Conservation (phyloP, 306 rosid species). For the Prunus mira region DNA sequence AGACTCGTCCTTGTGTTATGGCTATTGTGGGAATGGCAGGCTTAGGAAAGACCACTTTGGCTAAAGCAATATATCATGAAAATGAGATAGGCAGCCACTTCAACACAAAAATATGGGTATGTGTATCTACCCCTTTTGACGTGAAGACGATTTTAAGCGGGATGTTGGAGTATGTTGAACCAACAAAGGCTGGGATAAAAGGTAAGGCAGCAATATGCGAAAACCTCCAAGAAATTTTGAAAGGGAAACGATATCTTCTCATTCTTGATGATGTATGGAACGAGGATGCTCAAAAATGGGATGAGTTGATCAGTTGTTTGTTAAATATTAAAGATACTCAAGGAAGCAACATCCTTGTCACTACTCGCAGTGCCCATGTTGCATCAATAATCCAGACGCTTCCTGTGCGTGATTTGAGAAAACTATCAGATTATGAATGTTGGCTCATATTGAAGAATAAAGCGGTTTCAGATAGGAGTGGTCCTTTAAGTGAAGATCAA, state of each 20-base stretch:
- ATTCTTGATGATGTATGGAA: constrained; percentile 26
- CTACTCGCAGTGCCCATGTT: not conserved
- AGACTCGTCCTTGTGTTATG: not conserved
- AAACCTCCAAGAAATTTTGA: not conserved
- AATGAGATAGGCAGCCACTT: not conserved
- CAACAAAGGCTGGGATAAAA: not conserved
- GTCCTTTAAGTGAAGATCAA: not conserved
- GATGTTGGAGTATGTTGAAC: not conserved
- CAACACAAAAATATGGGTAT: constrained; percentile 12
- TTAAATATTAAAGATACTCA: not conserved
- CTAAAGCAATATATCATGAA: constrained; percentile 1
- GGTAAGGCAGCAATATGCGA: not conserved
- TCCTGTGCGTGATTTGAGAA: not conserved
- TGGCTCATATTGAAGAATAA: not conserved
- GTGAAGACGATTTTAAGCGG: constrained; percentile 4
- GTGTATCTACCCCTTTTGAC: constrained; percentile 12
- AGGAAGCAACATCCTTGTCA: constrained; percentile 15
- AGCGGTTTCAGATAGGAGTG: not conserved
- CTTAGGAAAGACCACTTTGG: constrained; percentile 17
- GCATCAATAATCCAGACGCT: not conserved
- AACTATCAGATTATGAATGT: not conserved
- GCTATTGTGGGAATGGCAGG: constrained; percentile 24
- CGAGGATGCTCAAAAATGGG: not conserved
- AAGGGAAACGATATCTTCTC: constrained; percentile 7
- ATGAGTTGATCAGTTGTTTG: constrained; percentile 1